phyloP scores from a whole-genome alignment of 106 monocot genomes.

The Amphibolis antarctica region DNA sequence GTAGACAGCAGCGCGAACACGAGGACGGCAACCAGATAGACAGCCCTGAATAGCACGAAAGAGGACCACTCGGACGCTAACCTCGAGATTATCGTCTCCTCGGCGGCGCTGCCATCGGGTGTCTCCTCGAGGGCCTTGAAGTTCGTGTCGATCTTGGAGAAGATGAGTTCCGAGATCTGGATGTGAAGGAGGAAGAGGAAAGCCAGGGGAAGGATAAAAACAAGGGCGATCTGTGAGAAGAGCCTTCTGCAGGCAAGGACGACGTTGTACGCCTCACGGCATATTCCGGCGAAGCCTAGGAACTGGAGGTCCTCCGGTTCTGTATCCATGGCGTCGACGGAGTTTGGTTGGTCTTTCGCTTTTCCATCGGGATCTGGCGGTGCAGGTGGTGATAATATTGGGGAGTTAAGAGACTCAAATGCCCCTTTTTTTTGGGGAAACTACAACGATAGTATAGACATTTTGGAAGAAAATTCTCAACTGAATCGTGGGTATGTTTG shows the following conservation, averaged over 20 bases:
- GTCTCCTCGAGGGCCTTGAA: conserved; percentile 28
- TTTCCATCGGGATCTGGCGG: too few species aligned
- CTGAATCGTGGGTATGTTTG: too few species aligned
- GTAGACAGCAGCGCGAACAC: conserved; percentile 66
- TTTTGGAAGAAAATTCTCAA: too few species aligned
- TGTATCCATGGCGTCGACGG: conserved; percentile 28
- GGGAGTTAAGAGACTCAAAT: background rate
- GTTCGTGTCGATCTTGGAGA: conserved; percentile 36
- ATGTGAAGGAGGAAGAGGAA: conserved; percentile 42
- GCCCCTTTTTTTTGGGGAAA: too few species aligned
- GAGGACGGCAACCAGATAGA: conserved; percentile 51
- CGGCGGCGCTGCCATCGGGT: conserved; percentile 27
- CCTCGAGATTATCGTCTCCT: conserved; percentile 26
- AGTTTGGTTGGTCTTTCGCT: background rate
- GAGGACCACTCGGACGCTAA: conserved; percentile 41
- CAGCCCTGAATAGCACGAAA: conserved; percentile 48
- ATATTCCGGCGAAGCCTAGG: conserved; percentile 37
- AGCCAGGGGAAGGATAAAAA: conserved; percentile 45
- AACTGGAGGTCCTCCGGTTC: conserved; percentile 63
- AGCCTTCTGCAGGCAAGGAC: conserved; percentile 19
- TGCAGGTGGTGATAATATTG: background rate
- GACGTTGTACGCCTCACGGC: conserved; percentile 28
- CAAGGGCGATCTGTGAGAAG: conserved; percentile 37
- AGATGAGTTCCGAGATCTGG: conserved; percentile 35
- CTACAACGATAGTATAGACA: too few species aligned